Base-by-base conservation (phyloP, 1,284 basidiomycete genomes). In the Papiliotrema fonsecae region DNA sequence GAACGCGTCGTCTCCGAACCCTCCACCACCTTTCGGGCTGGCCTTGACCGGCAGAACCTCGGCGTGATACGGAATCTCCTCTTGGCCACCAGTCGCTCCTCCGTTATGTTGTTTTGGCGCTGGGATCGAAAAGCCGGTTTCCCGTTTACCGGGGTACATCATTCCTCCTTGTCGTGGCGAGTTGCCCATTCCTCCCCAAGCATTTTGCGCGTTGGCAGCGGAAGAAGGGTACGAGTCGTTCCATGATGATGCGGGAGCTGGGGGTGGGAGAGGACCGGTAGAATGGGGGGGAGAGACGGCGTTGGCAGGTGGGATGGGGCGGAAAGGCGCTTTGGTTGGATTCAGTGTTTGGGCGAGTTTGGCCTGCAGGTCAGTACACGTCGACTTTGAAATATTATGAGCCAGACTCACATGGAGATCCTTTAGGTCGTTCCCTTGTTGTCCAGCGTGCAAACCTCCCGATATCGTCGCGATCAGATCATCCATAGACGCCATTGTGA, bases 381-480 rank as follows among this genome's bases (percentile, higher is more conserved):
- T 22, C 21, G 16, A 26, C 13, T 30, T 9, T 28, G 10, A n/a
- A n/a, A n/a, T n/a, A n/a, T n/a, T n/a, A n/a, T n/a, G 27, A 25
- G 37, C 27, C 19, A 28, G 36, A 62, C 65, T 54, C 45, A 71
- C 70, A 47, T 70, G 68, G 26, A 74, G 50, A 46, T 61, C 61
- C 46, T 62, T 55, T 21, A 74, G 51, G 32, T 74, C 68, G 38
- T 67, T 56, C 9, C 62, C 65, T 47, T 71, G 60, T 43, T 64
- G 63, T 6, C 68, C 68, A 36, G 67, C 67, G 44, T 72, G 65
- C 25, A 69, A 47, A 16, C 60, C 60, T n/a, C 56, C 55, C 4
- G 54, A 58, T 45, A 74, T 60, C 7, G 65, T 66, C 6, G 72
- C 67, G 39, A 74, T 64, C 14, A 74, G 58, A 58, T 74, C 72